Percentiles rank a stretch among this genome's conserved stretches.
These are phyloP conservation scores for Kluyveromyces lactis DNA, from an alignment of 805 yeast genomes.

Conservation along the genomic window DNA sequence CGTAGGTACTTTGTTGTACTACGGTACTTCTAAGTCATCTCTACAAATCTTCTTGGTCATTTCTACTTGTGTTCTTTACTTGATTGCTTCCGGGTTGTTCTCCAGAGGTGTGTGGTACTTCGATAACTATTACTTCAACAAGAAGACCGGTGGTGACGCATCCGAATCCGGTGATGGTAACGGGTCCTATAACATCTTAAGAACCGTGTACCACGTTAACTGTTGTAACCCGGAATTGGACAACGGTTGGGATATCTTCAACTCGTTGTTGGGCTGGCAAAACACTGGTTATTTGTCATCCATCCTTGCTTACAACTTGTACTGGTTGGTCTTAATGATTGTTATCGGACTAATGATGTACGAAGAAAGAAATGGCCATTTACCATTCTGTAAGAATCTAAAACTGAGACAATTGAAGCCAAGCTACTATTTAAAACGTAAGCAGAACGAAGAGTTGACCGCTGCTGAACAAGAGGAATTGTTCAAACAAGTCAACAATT, in stretches of 20 bases:
- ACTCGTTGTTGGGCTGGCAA: conserved; percentile 94
- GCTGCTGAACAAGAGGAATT: conserved; percentile 45
- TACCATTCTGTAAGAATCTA: conserved; percentile 54
- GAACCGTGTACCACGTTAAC: conserved; percentile 91
- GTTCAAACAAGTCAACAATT: conserved; percentile 36
- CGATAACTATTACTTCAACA: conserved; percentile 57
- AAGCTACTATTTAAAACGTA: conserved; percentile 60
- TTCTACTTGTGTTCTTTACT: conserved; percentile 82
- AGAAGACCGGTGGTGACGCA: conserved; percentile 86
- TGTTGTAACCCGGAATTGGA: conserved; percentile 92
- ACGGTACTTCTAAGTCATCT: conserved; percentile 75
- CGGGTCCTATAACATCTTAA: conserved; percentile 79
- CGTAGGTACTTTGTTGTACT: conserved; percentile 67
- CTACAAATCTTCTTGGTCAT: conserved; percentile 78
- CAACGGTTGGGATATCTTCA: conserved; percentile 96
- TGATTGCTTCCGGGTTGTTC: conserved; percentile 87
- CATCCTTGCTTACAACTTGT: conserved; percentile 76
- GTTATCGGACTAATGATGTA: conserved; percentile 54
- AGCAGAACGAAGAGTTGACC: conserved; percentile 52
- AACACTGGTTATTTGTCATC: conserved; percentile 93
- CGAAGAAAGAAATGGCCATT: conserved; percentile 79
- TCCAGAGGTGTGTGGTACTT: conserved; percentile 91
- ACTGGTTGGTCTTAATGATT: conserved; percentile 68
- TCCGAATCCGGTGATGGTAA: conserved; percentile 90
- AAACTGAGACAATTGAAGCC: conserved; percentile 54